A percentile compares a stretch with the other conserved stretches of the same genome.
Evolutionary conservation across 108 stramenopile species (phyloP).

Genomic region (Fragilaria radians): DNA sequence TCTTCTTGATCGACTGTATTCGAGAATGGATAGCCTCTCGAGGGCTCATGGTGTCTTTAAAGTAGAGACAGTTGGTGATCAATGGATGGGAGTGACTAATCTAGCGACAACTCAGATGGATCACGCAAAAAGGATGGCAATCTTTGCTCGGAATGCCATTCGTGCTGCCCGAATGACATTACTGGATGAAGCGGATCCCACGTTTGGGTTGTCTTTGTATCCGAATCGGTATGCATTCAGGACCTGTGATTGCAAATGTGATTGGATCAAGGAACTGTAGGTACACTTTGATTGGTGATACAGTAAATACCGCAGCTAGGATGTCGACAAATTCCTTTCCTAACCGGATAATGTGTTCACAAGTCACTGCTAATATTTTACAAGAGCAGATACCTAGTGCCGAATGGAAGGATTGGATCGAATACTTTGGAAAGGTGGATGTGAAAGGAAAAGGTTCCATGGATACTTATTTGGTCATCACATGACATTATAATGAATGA

Average conservation of each 20-base stretch:
- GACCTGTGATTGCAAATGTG: conserved; percentile 55
- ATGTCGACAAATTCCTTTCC: conserved; percentile 48
- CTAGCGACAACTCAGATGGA: conserved; percentile 9
- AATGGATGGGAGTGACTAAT: conserved; percentile 30
- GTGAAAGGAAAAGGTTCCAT: conserved; percentile 6
- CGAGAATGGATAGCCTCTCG: conserved; percentile 44
- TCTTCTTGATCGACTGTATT: conserved; percentile 66
- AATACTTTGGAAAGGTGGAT: neutral
- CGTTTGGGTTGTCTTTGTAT: conserved; percentile 26
- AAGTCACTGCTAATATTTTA: conserved; percentile 32
- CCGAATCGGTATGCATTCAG: conserved; percentile 51
- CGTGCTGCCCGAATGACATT: conserved; percentile 26
- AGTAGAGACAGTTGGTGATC: conserved; percentile 23
- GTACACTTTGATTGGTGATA: conserved; percentile 73
- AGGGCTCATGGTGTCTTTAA: conserved; percentile 55
- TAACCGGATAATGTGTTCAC: conserved; percentile 46
- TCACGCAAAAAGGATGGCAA: conserved; percentile 39
- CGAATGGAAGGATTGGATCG: neutral
- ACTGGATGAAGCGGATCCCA: conserved; percentile 28
- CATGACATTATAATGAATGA: too few relatives aligned
- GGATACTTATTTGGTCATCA: conserved; percentile 5
- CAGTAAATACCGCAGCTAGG: conserved; percentile 57
- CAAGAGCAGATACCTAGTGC: conserved; percentile 8
- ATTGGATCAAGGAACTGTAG: conserved; percentile 40
- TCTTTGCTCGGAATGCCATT: conserved; percentile 38